Evolutionary conservation across 768 basidiomycete genomes (phyloP).

Genomic region (Lactarius psammicola): DNA sequence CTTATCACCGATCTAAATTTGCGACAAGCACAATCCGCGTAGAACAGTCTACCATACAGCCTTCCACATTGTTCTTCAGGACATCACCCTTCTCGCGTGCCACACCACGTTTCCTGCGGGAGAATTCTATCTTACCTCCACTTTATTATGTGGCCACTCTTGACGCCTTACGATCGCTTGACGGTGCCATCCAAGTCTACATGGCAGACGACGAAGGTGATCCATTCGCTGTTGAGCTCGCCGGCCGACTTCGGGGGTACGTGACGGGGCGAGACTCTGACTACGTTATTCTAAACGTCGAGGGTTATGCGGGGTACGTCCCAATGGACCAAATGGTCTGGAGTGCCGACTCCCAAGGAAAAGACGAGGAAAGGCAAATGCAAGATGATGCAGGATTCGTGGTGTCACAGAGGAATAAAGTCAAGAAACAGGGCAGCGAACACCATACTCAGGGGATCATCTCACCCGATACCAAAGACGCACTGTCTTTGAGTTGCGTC

Average conservation of each 20-base stretch:
- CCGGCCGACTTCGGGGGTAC: slow-evolving; percentile 67
- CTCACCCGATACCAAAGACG: slow-evolving; percentile 46
- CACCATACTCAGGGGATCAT: slow-evolving; percentile 41
- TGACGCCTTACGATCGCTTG: slow-evolving; percentile 46
- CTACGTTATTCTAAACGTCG: slow-evolving; percentile 73
- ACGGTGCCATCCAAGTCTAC: slow-evolving; percentile 49
- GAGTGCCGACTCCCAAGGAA: slow-evolving; percentile 39
- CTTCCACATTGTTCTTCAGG: slow-evolving; percentile 73
- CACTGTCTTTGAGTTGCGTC: slow-evolving; percentile 51
- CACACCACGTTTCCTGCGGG: slow-evolving; percentile 63
- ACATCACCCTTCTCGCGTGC: slow-evolving; percentile 67
- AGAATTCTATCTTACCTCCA: slow-evolving; percentile 74
- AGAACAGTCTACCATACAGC: slow-evolving; percentile 55
- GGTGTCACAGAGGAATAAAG: slow-evolving; percentile 53
- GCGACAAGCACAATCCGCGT: slow-evolving; percentile 61
- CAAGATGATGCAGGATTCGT: slow-evolving; percentile 57
- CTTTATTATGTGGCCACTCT: slow-evolving; percentile 59
- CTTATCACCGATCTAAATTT: slow-evolving; percentile 71
- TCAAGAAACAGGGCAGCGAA: slow-evolving; percentile 42
- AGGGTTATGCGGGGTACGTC: slow-evolving; percentile 76
- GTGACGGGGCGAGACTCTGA: slow-evolving; percentile 82
- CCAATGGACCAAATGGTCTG: slow-evolving; percentile 76
- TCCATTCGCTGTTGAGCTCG: slow-evolving; percentile 81
- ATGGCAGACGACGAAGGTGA: slow-evolving; percentile 83
- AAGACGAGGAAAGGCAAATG: slow-evolving; percentile 30